Percentiles rank a stretch among this genome's conserved stretches.
Evolutionary conservation across 768 basidiomycete genomes (phyloP).

Genomic region (Suillus sp.): DNA sequence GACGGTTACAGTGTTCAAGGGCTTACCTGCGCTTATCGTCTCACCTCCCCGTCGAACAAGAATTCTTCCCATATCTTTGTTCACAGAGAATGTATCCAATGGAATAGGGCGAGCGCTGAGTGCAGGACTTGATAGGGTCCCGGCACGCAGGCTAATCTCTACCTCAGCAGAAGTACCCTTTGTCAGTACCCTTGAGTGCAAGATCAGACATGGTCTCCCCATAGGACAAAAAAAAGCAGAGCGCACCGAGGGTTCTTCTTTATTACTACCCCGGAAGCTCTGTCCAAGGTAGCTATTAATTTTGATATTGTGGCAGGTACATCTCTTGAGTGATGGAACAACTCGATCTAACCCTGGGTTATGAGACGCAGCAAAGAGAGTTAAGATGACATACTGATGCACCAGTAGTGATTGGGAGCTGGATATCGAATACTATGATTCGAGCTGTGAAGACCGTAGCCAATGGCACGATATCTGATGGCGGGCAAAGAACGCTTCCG

Average conservation of each 20-base stretch:
- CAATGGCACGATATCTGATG: conserved; percentile 69
- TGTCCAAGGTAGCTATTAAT: conserved; percentile 77
- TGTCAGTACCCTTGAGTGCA: conserved; percentile 67
- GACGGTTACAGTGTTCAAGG: neutral
- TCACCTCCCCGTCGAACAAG: conserved; percentile 87
- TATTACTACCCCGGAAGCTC: conserved; percentile 68
- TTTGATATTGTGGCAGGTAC: conserved; percentile 87
- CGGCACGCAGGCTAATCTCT: conserved; percentile 71
- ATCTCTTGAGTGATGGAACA: conserved; percentile 94
- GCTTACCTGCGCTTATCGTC: conserved; percentile 87
- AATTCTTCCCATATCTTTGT: conserved; percentile 97
- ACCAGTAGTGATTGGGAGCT: conserved; percentile 86
- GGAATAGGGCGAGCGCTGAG: conserved; percentile 65
- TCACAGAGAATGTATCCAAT: conserved; percentile 79
- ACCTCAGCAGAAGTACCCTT: conserved; percentile 86
- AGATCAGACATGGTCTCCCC: conserved; percentile 13
- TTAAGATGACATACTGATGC: conserved; percentile 59
- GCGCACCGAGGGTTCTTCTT: conserved; percentile 82
- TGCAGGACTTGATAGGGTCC: conserved; percentile 49
- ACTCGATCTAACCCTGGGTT: conserved; percentile 63
- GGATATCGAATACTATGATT: conserved; percentile 92
- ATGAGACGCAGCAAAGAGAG: neutral
- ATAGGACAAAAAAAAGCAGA: conserved; percentile 3
- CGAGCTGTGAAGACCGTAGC: conserved; percentile 79
- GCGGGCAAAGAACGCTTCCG: conserved; percentile 87